phyloP scores from a whole-genome alignment of 495 filamentous ascomycete species.

The Geoglossum glabrum region DNA sequence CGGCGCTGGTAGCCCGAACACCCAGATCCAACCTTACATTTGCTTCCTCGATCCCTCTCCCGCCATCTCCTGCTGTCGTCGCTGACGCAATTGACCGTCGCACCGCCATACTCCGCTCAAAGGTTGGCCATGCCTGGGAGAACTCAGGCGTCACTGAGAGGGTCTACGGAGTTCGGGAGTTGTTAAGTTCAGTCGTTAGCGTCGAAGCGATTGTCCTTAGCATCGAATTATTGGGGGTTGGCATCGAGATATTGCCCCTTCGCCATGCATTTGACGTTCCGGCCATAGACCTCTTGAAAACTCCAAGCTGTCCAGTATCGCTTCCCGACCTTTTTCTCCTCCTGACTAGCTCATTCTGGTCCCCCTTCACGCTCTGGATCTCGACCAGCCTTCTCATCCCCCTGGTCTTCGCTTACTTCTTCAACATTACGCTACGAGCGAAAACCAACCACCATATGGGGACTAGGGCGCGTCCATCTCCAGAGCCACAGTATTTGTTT shows the following conservation, averaged over 20 bases:
- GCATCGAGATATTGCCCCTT: constrained; percentile 42
- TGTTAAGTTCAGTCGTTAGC: constrained; percentile 46
- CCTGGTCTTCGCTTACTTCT: constrained; percentile 54
- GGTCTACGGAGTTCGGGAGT: constrained; percentile 31
- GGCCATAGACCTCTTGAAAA: constrained; percentile 24
- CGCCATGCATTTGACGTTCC: constrained; percentile 52
- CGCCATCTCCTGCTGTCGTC: constrained; percentile 68
- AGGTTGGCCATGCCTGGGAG: constrained; percentile 23
- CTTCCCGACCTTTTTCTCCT: constrained; percentile 68
- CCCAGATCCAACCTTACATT: constrained; percentile 32
- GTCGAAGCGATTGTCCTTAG: constrained; percentile 33
- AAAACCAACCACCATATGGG: constrained; percentile 15
- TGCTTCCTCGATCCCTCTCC: constrained; percentile 38
- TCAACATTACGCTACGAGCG: constrained; percentile 51
- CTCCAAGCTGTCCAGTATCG: constrained; percentile 29
- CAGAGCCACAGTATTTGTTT: constrained; percentile 30
- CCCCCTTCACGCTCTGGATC: constrained; percentile 56
- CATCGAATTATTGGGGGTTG: constrained; percentile 39
- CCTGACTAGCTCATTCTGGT: constrained; percentile 67
- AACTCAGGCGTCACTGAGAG: constrained; percentile 24
- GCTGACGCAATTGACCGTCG: constrained; percentile 63
- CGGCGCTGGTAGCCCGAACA: constrained; percentile 27
- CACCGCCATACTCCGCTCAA: constrained; percentile 39
- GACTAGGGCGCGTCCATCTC: constrained; percentile 11
- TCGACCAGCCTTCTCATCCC: constrained; percentile 52